These are phyloP conservation scores for Solidago caesia DNA, from an alignment of 129 eudicot species.

Conservation along the genomic window DNA sequence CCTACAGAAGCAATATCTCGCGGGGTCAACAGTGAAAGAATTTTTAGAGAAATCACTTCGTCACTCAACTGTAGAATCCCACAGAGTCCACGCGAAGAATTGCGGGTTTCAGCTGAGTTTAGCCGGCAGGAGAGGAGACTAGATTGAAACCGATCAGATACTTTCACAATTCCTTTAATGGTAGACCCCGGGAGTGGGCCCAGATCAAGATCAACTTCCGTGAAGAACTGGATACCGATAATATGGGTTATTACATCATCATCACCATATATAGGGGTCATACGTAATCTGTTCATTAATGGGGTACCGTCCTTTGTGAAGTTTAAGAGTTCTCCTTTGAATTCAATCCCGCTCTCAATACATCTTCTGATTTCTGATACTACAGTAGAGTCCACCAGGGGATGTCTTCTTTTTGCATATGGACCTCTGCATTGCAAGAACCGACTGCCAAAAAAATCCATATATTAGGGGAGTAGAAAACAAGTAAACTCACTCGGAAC, in stretches of 20 bases:
- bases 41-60: constrained; percentile 68
- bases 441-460: constrained; percentile 58
- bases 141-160: constrained; percentile 52
- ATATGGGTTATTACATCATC: constrained; percentile 77
- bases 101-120: constrained; percentile 41
- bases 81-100: constrained; percentile 51
- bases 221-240: constrained; percentile 80
- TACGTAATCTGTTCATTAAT: constrained; percentile 74
- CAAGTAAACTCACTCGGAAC: background rate
- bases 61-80: constrained; percentile 82
- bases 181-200: constrained; percentile 82
- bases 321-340: constrained; percentile 83
- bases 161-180: constrained; percentile 46
- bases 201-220: constrained; percentile 71
- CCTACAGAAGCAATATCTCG: constrained; percentile 90
- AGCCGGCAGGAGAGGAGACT: constrained; percentile 48
- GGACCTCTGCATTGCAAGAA: constrained; percentile 99
- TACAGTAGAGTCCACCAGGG: constrained; percentile 70
- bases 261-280: constrained; percentile 90
- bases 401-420: constrained; percentile 92
- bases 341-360: constrained; percentile 73
- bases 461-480: constrained; percentile 9
- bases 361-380: constrained; percentile 91
- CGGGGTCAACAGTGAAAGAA: constrained; percentile 74
- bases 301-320: constrained; percentile 94